A percentile compares a stretch with the other conserved stretches of the same genome.
Conservation (phyloP, 345 rosid genomes). For the Lagerstroemia speciosa region DNA sequence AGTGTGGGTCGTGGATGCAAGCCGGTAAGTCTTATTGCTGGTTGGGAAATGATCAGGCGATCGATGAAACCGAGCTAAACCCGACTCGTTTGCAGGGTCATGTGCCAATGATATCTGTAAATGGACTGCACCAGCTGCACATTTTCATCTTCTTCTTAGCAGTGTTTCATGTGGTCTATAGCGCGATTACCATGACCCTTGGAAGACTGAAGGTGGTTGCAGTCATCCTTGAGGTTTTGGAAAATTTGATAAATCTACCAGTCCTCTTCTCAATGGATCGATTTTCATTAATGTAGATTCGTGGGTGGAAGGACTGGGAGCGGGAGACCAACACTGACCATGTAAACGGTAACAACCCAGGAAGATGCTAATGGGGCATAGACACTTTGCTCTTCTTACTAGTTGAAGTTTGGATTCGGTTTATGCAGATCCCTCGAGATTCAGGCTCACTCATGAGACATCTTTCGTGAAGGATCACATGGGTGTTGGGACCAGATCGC, state of each 20-base stretch:
- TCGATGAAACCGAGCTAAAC: neutral
- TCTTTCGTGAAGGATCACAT: slow-evolving; percentile 75
- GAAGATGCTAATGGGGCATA: neutral
- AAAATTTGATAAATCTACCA: neutral
- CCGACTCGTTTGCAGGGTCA: slow-evolving; percentile 33
- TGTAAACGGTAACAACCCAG: slow-evolving; percentile 27
- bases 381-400: neutral
- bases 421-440: slow-evolving; percentile 56
- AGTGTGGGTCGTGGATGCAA: slow-evolving; percentile 15
- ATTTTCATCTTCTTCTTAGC: slow-evolving; percentile 93
- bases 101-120: slow-evolving; percentile 65
- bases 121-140: slow-evolving; percentile 86
- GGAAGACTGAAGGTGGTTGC: slow-evolving; percentile 72
- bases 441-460: slow-evolving; percentile 88
- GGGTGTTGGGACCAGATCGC: slow-evolving; percentile 41
- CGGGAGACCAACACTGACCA: slow-evolving; percentile 27
- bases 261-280: neutral
- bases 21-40: slow-evolving; percentile 17
- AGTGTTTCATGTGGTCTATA: slow-evolving; percentile 74
- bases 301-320: slow-evolving; percentile 91
- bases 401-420: neutral
- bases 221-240: neutral
- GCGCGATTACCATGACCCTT: slow-evolving; percentile 75
- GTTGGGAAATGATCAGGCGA: neutral
- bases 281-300: slow-evolving; percentile 46